These are phyloP conservation scores for Chaetomium globosum DNA, from an alignment of 2,329 filamentous ascomycete genomes.

Conservation along the genomic window DNA sequence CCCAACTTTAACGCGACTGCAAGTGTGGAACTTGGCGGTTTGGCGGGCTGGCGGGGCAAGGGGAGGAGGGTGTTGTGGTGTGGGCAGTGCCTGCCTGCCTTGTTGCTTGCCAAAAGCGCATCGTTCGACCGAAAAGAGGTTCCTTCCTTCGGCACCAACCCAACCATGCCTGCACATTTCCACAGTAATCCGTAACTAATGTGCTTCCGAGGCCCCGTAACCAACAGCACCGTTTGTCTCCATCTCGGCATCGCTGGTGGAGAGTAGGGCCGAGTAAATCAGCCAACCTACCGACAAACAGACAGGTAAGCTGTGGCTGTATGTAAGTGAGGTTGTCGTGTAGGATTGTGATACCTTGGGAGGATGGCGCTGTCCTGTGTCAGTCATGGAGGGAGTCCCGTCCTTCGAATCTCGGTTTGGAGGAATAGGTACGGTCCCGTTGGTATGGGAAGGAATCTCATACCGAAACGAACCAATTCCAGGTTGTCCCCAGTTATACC, in stretches of 20 bases:
- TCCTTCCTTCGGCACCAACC: background rate
- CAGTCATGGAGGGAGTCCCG: too few species aligned
- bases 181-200: background rate
- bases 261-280: background rate
- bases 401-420: background rate
- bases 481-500: background rate
- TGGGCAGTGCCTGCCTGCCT: too few species aligned
- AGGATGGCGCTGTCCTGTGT: background rate
- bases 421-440: background rate
- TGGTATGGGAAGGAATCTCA: background rate
- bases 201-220: background rate
- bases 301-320: background rate
- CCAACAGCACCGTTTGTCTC: background rate
- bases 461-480: too few species aligned
- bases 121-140: background rate
- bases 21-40: background rate
- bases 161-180: background rate
- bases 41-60: too few species aligned
- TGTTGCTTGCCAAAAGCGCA: background rate
- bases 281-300: background rate
- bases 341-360: background rate
- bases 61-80: too few species aligned
- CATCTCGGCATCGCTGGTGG: too few species aligned
- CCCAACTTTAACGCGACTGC: slow-evolving; percentile 25
- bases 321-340: background rate